Evolutionary conservation across 169 alveolate genomes (phyloP).

Genomic region (Cryptosporidium meleagridis): DNA sequence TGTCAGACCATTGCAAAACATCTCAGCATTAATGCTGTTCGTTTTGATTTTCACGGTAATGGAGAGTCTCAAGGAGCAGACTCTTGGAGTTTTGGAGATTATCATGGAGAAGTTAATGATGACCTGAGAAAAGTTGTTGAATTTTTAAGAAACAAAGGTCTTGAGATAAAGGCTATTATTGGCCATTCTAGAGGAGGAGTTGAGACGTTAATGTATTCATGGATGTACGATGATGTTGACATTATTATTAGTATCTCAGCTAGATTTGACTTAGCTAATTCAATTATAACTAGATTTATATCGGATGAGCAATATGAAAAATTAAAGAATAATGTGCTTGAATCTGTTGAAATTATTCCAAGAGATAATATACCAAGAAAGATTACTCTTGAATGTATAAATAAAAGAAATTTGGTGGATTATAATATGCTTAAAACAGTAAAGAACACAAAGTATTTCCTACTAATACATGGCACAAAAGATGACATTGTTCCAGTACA

Average conservation of each 20-base stretch:
- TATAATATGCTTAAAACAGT: constrained; percentile 35
- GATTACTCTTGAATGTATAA: constrained; percentile 49
- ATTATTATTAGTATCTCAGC: constrained; percentile 76
- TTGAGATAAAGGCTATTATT: constrained; percentile 54
- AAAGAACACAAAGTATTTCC: constrained; percentile 37
- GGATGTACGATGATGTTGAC: constrained; percentile 77
- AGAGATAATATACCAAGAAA: constrained; percentile 72
- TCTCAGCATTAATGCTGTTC: constrained; percentile 58
- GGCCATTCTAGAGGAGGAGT: constrained; percentile 82
- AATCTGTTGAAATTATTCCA: constrained; percentile 55
- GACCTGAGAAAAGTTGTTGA: constrained; percentile 73
- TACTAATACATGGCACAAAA: constrained; percentile 58
- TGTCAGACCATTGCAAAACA: constrained; percentile 74
- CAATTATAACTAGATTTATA: constrained; percentile 44
- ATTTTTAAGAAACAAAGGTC: constrained; percentile 58
- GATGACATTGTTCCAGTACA: constrained; percentile 63
- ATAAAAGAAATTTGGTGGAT: constrained; percentile 52
- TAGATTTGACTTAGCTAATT: constrained; percentile 75
- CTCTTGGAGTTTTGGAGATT: constrained; percentile 78
- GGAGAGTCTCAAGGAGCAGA: constrained; percentile 79
- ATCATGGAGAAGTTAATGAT: constrained; percentile 73
- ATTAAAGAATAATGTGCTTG: constrained; percentile 26
- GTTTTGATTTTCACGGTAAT: constrained; percentile 80
- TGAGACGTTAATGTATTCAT: constrained; percentile 77
- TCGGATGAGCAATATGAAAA: constrained; percentile 8